These are phyloP conservation scores for Bipolaris oryzae DNA, from an alignment of 2,329 filamentous ascomycete genomes.

Conservation along the genomic window DNA sequence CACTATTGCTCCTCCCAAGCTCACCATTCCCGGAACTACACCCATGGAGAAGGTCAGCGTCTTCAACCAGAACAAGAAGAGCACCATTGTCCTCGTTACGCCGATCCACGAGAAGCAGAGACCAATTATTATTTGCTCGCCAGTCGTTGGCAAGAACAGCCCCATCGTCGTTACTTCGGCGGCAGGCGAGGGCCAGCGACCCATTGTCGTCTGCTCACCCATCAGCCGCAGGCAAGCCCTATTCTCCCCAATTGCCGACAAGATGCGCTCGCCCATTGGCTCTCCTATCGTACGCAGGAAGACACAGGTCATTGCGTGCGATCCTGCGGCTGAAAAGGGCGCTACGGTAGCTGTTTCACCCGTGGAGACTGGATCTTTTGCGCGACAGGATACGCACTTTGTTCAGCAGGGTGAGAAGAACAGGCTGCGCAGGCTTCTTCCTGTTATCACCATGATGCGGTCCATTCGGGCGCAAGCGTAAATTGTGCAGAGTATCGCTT, in stretches of 20 bases:
- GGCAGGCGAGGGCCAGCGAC: conserved; percentile 20
- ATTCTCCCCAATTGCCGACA: conserved; percentile 27
- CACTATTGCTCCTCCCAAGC: conserved; percentile 13
- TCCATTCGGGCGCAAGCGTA: conserved; percentile 13
- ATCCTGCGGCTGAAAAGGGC: conserved; percentile 21
- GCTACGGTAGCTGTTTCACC: conserved; percentile 15
- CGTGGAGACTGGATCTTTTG: conserved; percentile 15
- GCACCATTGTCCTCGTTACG: conserved; percentile 28
- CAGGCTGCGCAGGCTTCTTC: conserved; percentile 21
- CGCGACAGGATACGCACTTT: conserved; percentile 28
- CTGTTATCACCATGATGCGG: conserved; percentile 19
- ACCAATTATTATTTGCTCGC: conserved; percentile 34
- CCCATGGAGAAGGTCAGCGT: conserved; percentile 27
- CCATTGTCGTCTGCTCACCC: conserved; percentile 32
- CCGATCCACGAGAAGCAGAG: conserved; percentile 29
- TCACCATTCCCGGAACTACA: conserved; percentile 20
- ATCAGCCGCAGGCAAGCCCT: conserved; percentile 22
- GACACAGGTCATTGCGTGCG: conserved; percentile 27
- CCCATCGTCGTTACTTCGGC: conserved; percentile 29
- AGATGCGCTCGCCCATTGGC: conserved; percentile 29
- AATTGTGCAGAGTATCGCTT: neutral
- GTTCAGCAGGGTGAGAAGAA: conserved; percentile 27
- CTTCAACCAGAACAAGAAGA: conserved; percentile 31
- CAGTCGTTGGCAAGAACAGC: conserved; percentile 31
- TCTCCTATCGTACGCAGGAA: conserved; percentile 30